These are phyloP conservation scores for Fusarium mundagurra DNA, from an alignment of 2,329 filamentous ascomycete species.

Conservation along the genomic window DNA sequence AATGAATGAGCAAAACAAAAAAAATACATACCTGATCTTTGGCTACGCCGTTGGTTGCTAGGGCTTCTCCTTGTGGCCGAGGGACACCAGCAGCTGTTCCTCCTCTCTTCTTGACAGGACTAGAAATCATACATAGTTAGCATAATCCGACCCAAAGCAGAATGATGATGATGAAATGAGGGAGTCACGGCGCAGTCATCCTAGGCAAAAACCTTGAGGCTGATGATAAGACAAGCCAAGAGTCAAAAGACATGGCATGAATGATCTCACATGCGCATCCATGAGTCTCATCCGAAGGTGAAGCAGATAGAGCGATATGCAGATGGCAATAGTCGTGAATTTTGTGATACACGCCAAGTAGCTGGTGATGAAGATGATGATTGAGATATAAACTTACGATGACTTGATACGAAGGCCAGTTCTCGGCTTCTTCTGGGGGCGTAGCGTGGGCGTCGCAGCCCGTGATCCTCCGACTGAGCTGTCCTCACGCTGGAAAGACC, in stretches of 20 bases:
- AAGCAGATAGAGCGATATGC: not conserved
- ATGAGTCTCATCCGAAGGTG: slow-evolving; percentile 1
- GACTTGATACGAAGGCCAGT: slow-evolving; percentile 73
- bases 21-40: slow-evolving; percentile 60
- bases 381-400: slow-evolving; percentile 67
- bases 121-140: slow-evolving; percentile 51
- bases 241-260: slow-evolving; percentile 12
- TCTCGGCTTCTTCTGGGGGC: slow-evolving; percentile 68
- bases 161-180: not conserved
- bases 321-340: not conserved
- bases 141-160: not conserved
- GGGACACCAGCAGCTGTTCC: slow-evolving; percentile 75
- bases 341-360: slow-evolving; percentile 1
- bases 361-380: not conserved
- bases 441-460: slow-evolving; percentile 68
- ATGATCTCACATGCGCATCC: slow-evolving; percentile 23
- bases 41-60: slow-evolving; percentile 64
- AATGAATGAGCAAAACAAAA: not conserved
- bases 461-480: slow-evolving; percentile 63
- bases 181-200: not conserved
- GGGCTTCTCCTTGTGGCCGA: slow-evolving; percentile 71
- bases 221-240: slow-evolving; percentile 10
- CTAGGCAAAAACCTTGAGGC: not conserved
- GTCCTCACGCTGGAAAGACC: slow-evolving; percentile 59
- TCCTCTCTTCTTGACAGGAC: slow-evolving; percentile 77